phyloP scores from a whole-genome alignment of 2,329 filamentous ascomycete species.

The Aspergillus texensis region DNA sequence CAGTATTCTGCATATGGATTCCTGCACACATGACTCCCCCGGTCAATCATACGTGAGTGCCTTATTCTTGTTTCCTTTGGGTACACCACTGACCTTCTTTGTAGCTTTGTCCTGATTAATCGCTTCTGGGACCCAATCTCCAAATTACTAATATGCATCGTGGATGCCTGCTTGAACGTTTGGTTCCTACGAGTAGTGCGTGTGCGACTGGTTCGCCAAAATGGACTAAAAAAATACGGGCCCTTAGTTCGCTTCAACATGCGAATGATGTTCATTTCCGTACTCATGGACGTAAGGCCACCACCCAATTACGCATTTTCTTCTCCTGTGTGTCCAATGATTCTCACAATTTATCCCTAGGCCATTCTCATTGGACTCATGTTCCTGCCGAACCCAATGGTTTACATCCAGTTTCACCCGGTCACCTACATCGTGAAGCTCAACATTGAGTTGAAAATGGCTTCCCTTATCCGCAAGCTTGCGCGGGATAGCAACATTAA shows the following conservation, averaged over 20 bases:
- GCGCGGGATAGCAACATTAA: neutral
- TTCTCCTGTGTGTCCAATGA: no score
- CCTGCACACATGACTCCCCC: neutral
- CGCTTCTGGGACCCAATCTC: neutral
- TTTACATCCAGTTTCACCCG: neutral
- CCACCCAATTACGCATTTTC: neutral
- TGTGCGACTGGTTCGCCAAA: neutral
- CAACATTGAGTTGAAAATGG: conserved; percentile 1
- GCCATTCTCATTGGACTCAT: neutral
- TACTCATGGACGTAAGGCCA: neutral
- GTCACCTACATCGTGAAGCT: neutral
- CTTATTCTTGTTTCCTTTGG: no score
- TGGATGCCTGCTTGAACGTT: neutral
- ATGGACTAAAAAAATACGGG: neutral
- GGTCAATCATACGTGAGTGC: conserved; percentile 1
- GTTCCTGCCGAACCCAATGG: neutral
- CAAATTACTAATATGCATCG: neutral
- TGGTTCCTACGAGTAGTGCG: neutral
- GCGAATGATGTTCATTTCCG: neutral
- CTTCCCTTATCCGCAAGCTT: neutral
- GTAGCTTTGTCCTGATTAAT: neutral
- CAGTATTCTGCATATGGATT: neutral
- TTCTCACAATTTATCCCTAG: neutral
- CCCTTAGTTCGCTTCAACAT: neutral
- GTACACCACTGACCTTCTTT: neutral